Evolutionary conservation across 2,329 filamentous ascomycete species (phyloP).

Genomic region (Teratosphaeria pseudoeucalypti): DNA sequence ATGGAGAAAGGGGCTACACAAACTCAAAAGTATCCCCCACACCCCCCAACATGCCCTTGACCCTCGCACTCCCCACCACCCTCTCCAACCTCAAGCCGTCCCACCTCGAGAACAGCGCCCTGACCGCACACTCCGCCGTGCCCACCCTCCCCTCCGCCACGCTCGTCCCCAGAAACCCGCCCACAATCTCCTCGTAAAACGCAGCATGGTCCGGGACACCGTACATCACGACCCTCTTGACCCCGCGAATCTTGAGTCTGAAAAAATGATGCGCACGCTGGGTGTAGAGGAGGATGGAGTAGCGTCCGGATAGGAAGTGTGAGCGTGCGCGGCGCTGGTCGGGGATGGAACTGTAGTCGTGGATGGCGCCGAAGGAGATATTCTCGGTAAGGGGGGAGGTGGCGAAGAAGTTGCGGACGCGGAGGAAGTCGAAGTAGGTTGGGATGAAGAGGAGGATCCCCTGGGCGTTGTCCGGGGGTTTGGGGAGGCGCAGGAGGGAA

Average conservation of each 20-base stretch:
- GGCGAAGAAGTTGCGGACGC: conserved; percentile 84
- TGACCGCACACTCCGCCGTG: conserved; percentile 38
- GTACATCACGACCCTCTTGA: conserved; percentile 79
- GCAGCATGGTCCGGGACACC: conserved; percentile 77
- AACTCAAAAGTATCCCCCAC: conserved; percentile 81
- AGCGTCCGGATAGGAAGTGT: conserved; percentile 74
- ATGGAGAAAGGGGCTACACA: conserved; percentile 39
- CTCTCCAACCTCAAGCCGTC: conserved; percentile 83
- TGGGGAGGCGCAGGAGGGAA: conserved; percentile 57
- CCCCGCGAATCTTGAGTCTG: conserved; percentile 71
- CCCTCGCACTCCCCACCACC: conserved; percentile 69
- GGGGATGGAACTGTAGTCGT: conserved; percentile 71
- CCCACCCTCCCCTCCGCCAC: conserved; percentile 49
- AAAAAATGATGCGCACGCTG: conserved; percentile 96
- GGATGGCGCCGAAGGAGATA: conserved; percentile 69
- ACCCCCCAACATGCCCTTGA: conserved; percentile 71
- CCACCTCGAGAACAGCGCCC: conserved; percentile 71
- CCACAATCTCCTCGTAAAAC: conserved; percentile 69
- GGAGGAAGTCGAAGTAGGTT: conserved; percentile 89
- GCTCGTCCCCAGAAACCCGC: conserved; percentile 49
- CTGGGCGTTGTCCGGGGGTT: conserved; percentile 39
- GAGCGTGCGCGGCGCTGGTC: conserved; percentile 77
- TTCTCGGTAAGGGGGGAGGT: conserved; percentile 49
- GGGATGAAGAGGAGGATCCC: conserved; percentile 80
- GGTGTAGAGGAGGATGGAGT: conserved; percentile 79